These are phyloP conservation scores for Daldinia sp. DNA, from an alignment of 2,329 filamentous ascomycete species.

Conservation along the genomic window DNA sequence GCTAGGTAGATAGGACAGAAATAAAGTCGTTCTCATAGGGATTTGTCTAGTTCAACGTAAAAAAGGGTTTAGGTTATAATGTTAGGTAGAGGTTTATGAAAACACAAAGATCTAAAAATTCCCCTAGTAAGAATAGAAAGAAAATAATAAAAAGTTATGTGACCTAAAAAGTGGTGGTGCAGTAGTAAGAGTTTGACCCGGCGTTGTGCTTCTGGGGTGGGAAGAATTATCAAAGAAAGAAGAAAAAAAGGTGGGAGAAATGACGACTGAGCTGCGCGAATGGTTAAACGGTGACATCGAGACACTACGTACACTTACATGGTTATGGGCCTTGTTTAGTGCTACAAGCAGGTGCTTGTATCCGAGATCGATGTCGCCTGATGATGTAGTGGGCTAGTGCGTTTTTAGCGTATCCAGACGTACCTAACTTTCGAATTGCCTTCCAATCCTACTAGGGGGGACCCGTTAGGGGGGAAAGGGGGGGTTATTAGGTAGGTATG, in stretches of 20 bases:
- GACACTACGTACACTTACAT: slow-evolving; percentile 40
- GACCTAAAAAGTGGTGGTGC: slow-evolving; percentile 19
- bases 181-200: slow-evolving; percentile 16
- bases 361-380: slow-evolving; percentile 43
- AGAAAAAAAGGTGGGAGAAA: slow-evolving; percentile 39
- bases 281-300: slow-evolving; percentile 38
- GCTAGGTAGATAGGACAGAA: slow-evolving; percentile 19
- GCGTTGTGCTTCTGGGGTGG: slow-evolving; percentile 21
- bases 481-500: no score
- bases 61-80: background rate
- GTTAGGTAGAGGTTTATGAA: background rate
- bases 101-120: slow-evolving; percentile 10
- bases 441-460: slow-evolving; percentile 24
- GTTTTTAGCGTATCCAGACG: slow-evolving; percentile 28
- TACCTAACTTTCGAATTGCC: slow-evolving; percentile 29
- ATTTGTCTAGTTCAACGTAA: slow-evolving; percentile 26
- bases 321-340: slow-evolving; percentile 38
- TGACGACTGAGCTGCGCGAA: slow-evolving; percentile 39
- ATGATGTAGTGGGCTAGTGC: slow-evolving; percentile 43
- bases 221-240: slow-evolving; percentile 39
- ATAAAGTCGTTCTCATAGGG: slow-evolving; percentile 31
- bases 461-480: slow-evolving; percentile 18
- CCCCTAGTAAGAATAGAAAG: slow-evolving; percentile 10
- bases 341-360: slow-evolving; percentile 29
- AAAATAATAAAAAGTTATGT: slow-evolving; percentile 11